Evolutionary conservation across 257 asterid species (phyloP).

Genomic region (Solanum tarapatanum): DNA sequence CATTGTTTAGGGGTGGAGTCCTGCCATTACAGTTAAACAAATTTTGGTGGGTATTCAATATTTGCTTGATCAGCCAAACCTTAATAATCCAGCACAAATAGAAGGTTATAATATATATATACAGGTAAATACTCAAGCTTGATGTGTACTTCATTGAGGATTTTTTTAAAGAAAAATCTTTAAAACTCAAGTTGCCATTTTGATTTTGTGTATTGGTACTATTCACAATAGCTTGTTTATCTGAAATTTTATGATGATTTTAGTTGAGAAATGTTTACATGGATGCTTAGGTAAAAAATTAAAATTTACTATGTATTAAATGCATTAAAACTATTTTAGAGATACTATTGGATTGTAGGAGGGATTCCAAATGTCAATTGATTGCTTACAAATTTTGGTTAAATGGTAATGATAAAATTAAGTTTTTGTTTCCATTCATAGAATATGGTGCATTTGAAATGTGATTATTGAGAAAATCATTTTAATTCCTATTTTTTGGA

Average conservation of each 20-base stretch:
- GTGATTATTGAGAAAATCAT: neutral
- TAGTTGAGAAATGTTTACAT: neutral
- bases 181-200: neutral
- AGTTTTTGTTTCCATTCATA: neutral
- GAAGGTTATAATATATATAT: neutral
- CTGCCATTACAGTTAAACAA: neutral
- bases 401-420: neutral
- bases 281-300: neutral
- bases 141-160: neutral
- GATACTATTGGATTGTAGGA: neutral
- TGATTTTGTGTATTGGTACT: neutral
- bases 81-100: neutral
- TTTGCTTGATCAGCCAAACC: neutral
- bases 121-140: neutral
- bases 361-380: neutral
- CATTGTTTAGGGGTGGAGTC: conserved; percentile 4
- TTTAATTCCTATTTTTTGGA: neutral
- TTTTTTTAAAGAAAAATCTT: neutral
- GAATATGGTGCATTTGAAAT: neutral
- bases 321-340: neutral
- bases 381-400: neutral
- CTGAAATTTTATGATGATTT: neutral
- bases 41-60: neutral
- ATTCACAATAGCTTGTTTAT: neutral
- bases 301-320: neutral